Conservation (phyloP, 2,329 filamentous ascomycete genomes). For the Nemania sp. region DNA sequence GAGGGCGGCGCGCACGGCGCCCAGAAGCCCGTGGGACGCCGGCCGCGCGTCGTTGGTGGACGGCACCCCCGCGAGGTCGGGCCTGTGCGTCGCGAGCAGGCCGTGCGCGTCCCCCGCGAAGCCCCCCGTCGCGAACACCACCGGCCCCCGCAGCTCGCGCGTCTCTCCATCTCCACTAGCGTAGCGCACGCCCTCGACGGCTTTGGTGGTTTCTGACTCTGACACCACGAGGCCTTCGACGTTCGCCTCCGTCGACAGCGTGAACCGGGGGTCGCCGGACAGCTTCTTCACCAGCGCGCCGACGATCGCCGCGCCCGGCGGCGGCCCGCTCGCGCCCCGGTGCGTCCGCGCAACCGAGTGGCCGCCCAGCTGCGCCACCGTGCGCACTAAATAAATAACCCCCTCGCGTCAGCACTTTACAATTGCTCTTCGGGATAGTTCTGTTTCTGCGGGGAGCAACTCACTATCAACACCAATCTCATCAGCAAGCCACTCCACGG, state of each 20-base stretch:
- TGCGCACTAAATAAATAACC: too few species aligned
- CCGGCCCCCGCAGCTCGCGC: constrained; percentile 53
- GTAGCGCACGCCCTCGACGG: constrained; percentile 60
- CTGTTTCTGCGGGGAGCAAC: too few species aligned
- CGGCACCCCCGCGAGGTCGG: constrained; percentile 62
- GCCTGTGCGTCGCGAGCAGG: constrained; percentile 58
- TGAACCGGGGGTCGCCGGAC: constrained; percentile 53
- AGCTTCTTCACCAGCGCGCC: constrained; percentile 57
- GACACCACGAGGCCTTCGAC: constrained; percentile 52
- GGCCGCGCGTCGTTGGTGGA: constrained; percentile 66
- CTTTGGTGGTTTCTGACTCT: constrained; percentile 38
- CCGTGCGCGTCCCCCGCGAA: constrained; percentile 66
- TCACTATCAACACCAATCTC: constrained; percentile 62
- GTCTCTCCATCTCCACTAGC: constrained; percentile 41
- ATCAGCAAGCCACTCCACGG: constrained; percentile 61
- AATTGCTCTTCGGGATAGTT: too few species aligned
- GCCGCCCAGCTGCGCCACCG: constrained; percentile 63
- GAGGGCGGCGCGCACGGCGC: constrained; percentile 46
- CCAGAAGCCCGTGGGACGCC: constrained; percentile 54
- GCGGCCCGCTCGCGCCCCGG: constrained; percentile 57
- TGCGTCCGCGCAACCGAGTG: constrained; percentile 62
- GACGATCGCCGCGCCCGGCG: constrained; percentile 64
- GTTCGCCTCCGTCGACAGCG: constrained; percentile 55
- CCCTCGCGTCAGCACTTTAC: too few species aligned
- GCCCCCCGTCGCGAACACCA: constrained; percentile 65